Base-by-base conservation (phyloP, 345 rosid genomes). In the Iberis pinnata region DNA sequence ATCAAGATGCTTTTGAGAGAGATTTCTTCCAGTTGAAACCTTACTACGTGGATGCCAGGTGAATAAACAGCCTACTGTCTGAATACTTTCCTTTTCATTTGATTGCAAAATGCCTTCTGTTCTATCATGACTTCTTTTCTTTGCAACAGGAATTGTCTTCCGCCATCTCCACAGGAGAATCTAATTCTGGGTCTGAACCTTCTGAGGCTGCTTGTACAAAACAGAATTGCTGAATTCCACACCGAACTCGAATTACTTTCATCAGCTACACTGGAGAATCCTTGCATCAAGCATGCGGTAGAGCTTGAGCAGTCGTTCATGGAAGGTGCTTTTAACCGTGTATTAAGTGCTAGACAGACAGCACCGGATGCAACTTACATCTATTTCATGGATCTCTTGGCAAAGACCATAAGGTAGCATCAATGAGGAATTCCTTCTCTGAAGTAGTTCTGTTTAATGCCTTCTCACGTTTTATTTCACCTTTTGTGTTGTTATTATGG, bases 301-400 rank as follows among this genome's bases (percentile, higher is more conserved):
- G 97, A 93, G 84, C 75, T 93, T 80, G 99, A 93, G 87, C 97
- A 86, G 64, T 93, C 99, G 0, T 93, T 88, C 74, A 88, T 86
- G 99, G 97, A 93, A 68, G 94, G 97, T 64, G 99, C 99, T 29
- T 88, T 88, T 53, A 88, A 88, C 73, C 85, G 97, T 50, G 99
- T 93, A 35, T 43, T 85, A 57, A 88, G 80, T 78, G 99, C 97
- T 53, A 80, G 86, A 29, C 97, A 88, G 70, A 88, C 75, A 6
- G 95, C 83, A 0, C 99, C 97, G 43, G 76, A 86, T 69, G 87
- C 79, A 54, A 80, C 80, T 37, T 93, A 83, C 50, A 95, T 81
- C 46, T 88, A 93, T 71, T 88, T 88, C 80, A 83, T 93, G 90
- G 97, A 93, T 75, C 90, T 88, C n/a, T 78, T 88, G 59, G 99